phyloP scores from a whole-genome alignment of 163 green algal genomes.

The Chlorella variabilis region DNA sequence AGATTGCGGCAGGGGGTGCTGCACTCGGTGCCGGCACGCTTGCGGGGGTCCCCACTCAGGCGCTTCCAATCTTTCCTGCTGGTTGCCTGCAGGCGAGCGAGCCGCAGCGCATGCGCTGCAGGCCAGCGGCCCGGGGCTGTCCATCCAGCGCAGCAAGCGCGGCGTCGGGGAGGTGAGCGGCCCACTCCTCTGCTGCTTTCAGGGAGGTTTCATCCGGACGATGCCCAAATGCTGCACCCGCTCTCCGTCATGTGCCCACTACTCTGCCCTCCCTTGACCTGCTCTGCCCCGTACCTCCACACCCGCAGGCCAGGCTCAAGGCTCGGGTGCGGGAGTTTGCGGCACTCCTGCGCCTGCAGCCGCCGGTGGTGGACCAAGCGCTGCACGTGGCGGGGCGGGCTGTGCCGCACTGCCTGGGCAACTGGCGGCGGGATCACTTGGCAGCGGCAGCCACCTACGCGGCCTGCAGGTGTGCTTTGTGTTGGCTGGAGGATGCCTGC shows the following conservation, averaged over 20 bases:
- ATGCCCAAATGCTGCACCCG: too few species aligned
- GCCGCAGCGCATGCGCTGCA: background rate
- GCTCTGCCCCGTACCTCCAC: too few species aligned
- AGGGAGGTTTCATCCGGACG: too few species aligned
- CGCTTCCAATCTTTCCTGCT: too few species aligned
- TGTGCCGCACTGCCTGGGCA: background rate
- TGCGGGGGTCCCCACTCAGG: too few species aligned
- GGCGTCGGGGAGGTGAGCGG: conserved; percentile 10
- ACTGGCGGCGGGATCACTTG: conserved; percentile 21
- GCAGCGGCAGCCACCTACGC: conserved; percentile 12
- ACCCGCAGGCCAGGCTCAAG: conserved; percentile 13
- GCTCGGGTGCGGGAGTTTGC: background rate
- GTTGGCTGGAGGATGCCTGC: background rate
- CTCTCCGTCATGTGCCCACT: background rate
- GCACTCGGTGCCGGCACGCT: background rate
- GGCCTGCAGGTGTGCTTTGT: conserved; percentile 6
- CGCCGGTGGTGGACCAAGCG: conserved; percentile 23
- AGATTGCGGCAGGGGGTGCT: background rate
- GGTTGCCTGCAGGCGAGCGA: conserved; percentile 1
- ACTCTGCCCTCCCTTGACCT: background rate
- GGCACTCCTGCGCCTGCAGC: conserved; percentile 20
- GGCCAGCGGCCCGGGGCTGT: background rate
- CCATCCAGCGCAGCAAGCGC: conserved; percentile 9
- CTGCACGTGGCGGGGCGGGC: conserved; percentile 12
- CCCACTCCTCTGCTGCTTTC: too few species aligned